Percentiles rank a stretch among this genome's conserved stretches.
phyloP scores from a whole-genome alignment of 768 basidiomycete species.

The Amanita jacksonii region DNA sequence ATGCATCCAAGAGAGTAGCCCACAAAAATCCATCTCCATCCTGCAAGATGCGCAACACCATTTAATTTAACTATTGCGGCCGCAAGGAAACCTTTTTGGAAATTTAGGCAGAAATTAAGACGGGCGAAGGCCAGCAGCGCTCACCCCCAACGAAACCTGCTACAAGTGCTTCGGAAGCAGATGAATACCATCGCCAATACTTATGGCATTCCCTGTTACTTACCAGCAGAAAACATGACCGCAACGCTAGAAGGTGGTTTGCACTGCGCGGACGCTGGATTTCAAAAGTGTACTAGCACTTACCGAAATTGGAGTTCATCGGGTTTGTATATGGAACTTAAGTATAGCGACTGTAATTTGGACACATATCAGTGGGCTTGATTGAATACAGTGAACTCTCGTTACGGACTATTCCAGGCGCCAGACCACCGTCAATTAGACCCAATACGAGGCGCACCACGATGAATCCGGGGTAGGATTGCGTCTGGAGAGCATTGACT shows the following conservation, averaged over 20 bases:
- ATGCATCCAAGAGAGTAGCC: constrained; percentile 13
- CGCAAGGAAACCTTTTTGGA: constrained; percentile 44
- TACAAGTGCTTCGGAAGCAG: constrained; percentile 32
- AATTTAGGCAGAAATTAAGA: not conserved
- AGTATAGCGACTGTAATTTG: constrained; percentile 35
- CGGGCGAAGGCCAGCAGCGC: not conserved
- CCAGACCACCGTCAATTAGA: constrained; percentile 55
- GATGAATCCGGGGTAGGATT: constrained; percentile 48
- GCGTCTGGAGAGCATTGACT: constrained; percentile 25
- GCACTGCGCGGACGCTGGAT: not conserved
- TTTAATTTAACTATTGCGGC: constrained; percentile 55
- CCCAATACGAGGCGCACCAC: constrained; percentile 54
- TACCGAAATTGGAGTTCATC: constrained; percentile 53
- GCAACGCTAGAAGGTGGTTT: constrained; percentile 35
- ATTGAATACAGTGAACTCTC: not conserved
- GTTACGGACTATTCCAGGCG: constrained; percentile 44
- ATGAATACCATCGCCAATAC: not conserved
- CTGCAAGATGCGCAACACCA: constrained; percentile 39
- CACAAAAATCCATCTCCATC: constrained; percentile 66
- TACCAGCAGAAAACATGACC: constrained; percentile 52
- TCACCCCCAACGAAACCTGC: constrained; percentile 59
- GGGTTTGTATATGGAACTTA: constrained; percentile 51
- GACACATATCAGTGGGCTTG: too few species aligned
- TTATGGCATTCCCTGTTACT: constrained; percentile 12
- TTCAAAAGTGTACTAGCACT: too few species aligned